Percentiles rank a stretch among this genome's conserved stretches.
Conservation (phyloP, 495 filamentous ascomycete species). For the Aspergillus funiculosus region DNA sequence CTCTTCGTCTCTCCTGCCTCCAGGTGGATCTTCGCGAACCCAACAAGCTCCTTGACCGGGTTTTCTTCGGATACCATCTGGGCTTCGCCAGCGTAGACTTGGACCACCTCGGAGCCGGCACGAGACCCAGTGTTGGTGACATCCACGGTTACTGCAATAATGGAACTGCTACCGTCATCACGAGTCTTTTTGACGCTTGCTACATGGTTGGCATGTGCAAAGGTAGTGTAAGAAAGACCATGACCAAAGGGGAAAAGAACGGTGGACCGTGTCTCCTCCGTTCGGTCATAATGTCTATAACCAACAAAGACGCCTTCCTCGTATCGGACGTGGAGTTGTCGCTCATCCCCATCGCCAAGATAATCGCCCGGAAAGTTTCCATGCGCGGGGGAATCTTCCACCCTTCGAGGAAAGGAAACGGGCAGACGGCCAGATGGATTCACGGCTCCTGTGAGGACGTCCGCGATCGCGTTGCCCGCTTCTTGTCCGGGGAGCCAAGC, state of each 20-base stretch:
- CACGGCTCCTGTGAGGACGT: slow-evolving; percentile 71
- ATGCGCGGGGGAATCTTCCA: slow-evolving; percentile 64
- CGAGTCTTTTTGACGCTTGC: neutral
- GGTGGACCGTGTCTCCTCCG: slow-evolving; percentile 44
- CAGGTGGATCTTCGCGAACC: slow-evolving; percentile 1
- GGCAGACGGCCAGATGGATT: slow-evolving; percentile 72
- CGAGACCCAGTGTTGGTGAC: slow-evolving; percentile 1
- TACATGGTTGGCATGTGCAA: slow-evolving; percentile 28
- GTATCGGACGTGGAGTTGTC: slow-evolving; percentile 61
- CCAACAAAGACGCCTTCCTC: slow-evolving; percentile 77
- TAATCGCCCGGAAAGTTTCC: slow-evolving; percentile 59
- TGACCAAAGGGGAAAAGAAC: slow-evolving; percentile 74
- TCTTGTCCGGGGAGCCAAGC: slow-evolving; percentile 80
- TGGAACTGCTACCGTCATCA: neutral
- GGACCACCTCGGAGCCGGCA: slow-evolving; percentile 5
- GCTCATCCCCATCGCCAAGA: slow-evolving; percentile 32
- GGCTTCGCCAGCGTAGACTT: slow-evolving; percentile 3
- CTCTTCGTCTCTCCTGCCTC: slow-evolving; percentile 3
- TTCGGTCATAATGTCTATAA: slow-evolving; percentile 73
- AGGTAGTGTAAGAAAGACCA: slow-evolving; percentile 66
- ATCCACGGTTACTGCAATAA: neutral
- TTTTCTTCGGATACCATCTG: neutral
- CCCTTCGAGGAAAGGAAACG: slow-evolving; percentile 67
- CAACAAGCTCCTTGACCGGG: slow-evolving; percentile 9
- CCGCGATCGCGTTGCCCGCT: slow-evolving; percentile 70